Conservation (phyloP, 306 rosid genomes). For the Vigna trinervia region DNA sequence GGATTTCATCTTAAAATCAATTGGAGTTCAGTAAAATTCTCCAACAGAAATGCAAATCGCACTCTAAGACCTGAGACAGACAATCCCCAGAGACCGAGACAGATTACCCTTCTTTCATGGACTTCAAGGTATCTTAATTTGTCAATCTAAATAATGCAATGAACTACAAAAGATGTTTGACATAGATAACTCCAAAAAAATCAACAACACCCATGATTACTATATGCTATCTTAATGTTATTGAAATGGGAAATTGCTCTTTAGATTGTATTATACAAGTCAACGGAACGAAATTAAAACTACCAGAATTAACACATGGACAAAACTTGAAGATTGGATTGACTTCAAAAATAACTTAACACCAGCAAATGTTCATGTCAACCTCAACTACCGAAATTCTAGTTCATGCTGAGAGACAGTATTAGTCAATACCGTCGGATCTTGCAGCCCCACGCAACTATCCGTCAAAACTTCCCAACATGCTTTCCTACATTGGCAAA, state of each 20-base stretch:
- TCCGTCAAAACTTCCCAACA: conserved; percentile 20
- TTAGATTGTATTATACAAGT: not conserved
- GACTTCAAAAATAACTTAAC: conserved; percentile 11
- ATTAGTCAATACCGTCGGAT: conserved; percentile 25
- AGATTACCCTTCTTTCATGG: too few species aligned
- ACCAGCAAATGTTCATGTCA: not conserved
- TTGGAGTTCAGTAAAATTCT: too few species aligned
- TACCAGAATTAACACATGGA: conserved; percentile 18
- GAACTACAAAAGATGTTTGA: too few species aligned
- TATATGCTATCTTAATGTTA: too few species aligned
- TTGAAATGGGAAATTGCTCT: conserved; percentile 19
- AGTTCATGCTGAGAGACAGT: not conserved
- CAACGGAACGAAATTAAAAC: conserved; percentile 22
- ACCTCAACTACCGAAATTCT: conserved; percentile 25
- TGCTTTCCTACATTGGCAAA: conserved; percentile 43
- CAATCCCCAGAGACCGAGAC: too few species aligned
- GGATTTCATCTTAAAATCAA: too few species aligned
- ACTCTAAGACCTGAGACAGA: too few species aligned
- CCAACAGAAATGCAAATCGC: too few species aligned
- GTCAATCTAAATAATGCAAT: too few species aligned
- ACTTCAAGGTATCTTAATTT: too few species aligned
- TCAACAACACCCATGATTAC: too few species aligned
- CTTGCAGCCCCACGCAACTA: not conserved
- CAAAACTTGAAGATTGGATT: conserved; percentile 19
- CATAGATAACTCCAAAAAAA: too few species aligned